Percentiles rank a stretch among this genome's conserved stretches.
phyloP scores from a whole-genome alignment of 495 filamentous ascomycete species.

The Penicillium paradoxum region DNA sequence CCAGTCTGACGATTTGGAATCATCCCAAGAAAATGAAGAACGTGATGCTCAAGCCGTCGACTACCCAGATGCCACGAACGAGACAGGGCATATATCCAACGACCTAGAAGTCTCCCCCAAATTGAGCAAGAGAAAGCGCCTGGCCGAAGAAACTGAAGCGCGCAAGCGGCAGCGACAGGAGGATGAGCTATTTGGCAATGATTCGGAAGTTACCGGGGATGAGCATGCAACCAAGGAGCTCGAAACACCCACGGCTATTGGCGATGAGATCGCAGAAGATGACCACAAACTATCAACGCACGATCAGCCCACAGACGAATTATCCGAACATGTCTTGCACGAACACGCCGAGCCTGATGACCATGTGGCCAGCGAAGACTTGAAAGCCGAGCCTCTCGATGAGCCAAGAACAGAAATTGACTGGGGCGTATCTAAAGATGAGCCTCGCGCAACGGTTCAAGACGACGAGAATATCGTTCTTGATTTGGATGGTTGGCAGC shows the following conservation, averaged over 20 bases:
- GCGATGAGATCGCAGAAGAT: background rate
- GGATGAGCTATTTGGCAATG: constrained; percentile 66
- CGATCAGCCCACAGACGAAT: background rate
- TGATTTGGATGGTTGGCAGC: constrained; percentile 74
- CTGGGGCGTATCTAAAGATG: constrained; percentile 57
- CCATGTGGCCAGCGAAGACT: constrained; percentile 27
- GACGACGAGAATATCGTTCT: constrained; percentile 63
- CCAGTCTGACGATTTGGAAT: constrained; percentile 23
- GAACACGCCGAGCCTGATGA: constrained; percentile 6
- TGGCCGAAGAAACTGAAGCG: constrained; percentile 52
- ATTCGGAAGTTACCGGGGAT: constrained; percentile 4
- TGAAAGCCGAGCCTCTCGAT: constrained; percentile 15
- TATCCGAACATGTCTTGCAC: background rate
- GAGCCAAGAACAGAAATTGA: constrained; percentile 45
- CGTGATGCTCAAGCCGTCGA: background rate
- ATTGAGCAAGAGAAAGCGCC: constrained; percentile 67
- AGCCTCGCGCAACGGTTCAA: constrained; percentile 60
- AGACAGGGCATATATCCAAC: constrained; percentile 2
- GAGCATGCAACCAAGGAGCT: constrained; percentile 4
- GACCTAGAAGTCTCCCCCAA: constrained; percentile 32
- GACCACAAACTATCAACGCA: constrained; percentile 4
- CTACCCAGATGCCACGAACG: constrained; percentile 4
- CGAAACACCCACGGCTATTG: background rate
- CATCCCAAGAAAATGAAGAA: constrained; percentile 9
- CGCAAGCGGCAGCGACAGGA: constrained; percentile 74